Percentiles rank a stretch among this genome's conserved stretches.
Conservation (phyloP, 2,329 filamentous ascomycete species). For the Cladophialophora chaetospira region DNA sequence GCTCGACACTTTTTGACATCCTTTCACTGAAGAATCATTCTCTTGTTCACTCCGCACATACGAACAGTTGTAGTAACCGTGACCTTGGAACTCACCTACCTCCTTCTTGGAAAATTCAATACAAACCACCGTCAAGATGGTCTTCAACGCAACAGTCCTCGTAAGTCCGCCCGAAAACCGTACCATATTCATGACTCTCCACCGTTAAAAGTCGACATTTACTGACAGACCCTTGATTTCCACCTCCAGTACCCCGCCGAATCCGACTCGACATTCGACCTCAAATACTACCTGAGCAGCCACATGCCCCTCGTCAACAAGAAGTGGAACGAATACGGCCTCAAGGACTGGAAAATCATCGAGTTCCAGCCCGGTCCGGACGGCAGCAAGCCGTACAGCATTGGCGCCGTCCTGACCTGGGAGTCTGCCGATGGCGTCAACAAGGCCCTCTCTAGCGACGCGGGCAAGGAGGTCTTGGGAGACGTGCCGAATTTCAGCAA, state of each 20-base stretch:
- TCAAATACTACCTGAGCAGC: slow-evolving; percentile 51
- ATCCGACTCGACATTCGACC: slow-evolving; percentile 47
- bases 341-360: slow-evolving; percentile 36
- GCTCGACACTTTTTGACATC: too few relatives aligned
- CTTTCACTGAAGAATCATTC: too few relatives aligned
- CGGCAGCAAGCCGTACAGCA: slow-evolving; percentile 21
- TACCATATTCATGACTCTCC: too few relatives aligned
- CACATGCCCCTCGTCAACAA: slow-evolving; percentile 51
- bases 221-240: too few relatives aligned
- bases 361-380: slow-evolving; percentile 12
- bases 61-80: neutral
- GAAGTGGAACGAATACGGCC: slow-evolving; percentile 44
- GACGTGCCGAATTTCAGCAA: slow-evolving; percentile 31
- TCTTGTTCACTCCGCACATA: too few relatives aligned
- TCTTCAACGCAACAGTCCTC: slow-evolving; percentile 29
- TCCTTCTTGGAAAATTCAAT: neutral
- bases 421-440: slow-evolving; percentile 22
- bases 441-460: slow-evolving; percentile 15
- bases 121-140: neutral
- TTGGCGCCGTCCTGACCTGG: slow-evolving; percentile 22
- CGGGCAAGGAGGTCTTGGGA: slow-evolving; percentile 14
- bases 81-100: neutral
- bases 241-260: slow-evolving; percentile 50
- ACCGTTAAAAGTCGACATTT: too few relatives aligned
- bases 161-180: too few relatives aligned